Conservation (phyloP, 169 alveolate species). For the Plasmodium gallinaceum region DNA sequence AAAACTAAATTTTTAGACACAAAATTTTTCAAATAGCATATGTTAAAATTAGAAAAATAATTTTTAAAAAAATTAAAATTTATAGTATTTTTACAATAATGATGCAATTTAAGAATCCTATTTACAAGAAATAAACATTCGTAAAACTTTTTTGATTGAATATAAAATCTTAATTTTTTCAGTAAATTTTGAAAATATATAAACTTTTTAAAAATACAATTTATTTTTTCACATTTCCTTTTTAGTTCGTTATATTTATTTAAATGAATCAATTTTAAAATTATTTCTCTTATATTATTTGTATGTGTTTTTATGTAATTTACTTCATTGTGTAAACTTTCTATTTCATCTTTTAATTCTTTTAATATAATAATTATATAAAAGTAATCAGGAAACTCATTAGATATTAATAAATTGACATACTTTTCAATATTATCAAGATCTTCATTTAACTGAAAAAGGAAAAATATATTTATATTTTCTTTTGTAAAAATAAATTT, state of each 20-base stretch:
- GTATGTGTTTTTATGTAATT: not conserved
- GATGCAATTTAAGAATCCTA: slow-evolving; percentile 1
- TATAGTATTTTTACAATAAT: not conserved
- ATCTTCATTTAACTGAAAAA: slow-evolving; percentile 14
- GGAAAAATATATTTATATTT: not conserved
- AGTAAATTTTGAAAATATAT: slow-evolving; percentile 7
- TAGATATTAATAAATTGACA: not conserved
- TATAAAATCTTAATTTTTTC: slow-evolving; percentile 1
- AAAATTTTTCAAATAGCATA: slow-evolving; percentile 5
- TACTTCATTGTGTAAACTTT: slow-evolving; percentile 19
- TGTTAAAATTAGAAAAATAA: slow-evolving; percentile 32
- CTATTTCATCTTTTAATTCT: slow-evolving; percentile 8
- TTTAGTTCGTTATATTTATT: slow-evolving; percentile 21
- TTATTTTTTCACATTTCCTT: slow-evolving; percentile 10
- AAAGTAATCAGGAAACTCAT: not conserved
- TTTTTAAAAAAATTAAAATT: not conserved
- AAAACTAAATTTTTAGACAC: slow-evolving; percentile 17
- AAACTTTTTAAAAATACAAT: slow-evolving; percentile 10
- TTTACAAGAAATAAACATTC: slow-evolving; percentile 15
- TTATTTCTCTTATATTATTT: slow-evolving; percentile 5
- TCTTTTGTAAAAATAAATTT: too few relatives aligned
- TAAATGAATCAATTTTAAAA: slow-evolving; percentile 21
- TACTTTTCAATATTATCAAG: slow-evolving; percentile 8
- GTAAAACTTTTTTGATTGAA: slow-evolving; percentile 13
- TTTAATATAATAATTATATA: slow-evolving; percentile 12